Conservation (phyloP, 2,329 filamentous ascomycete genomes). For the Alternaria triticina region DNA sequence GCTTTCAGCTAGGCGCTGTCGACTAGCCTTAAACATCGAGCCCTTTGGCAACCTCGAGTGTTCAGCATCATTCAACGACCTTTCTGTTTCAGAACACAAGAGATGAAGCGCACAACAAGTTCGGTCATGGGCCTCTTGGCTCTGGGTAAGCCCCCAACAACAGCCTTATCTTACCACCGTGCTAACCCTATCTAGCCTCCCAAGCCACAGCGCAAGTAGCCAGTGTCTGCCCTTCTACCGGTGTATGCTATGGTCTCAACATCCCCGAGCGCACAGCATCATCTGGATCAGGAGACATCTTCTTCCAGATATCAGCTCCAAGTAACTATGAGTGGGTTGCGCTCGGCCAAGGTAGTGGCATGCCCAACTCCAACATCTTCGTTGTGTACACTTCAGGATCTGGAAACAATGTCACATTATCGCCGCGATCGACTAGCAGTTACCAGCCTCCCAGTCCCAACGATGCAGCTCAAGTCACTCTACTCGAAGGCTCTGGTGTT, state of each 20-base stretch:
- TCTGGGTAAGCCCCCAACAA: constrained; percentile 29
- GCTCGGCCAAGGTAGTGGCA: constrained; percentile 61
- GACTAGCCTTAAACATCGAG: background rate
- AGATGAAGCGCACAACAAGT: constrained; percentile 20
- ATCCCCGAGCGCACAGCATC: constrained; percentile 60
- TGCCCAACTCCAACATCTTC: constrained; percentile 65
- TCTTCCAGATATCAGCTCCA: constrained; percentile 63
- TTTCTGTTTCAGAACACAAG: background rate
- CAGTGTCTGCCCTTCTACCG: constrained; percentile 31
- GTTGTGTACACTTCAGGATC: constrained; percentile 61
- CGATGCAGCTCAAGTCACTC: constrained; percentile 51
- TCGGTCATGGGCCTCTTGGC: constrained; percentile 31
- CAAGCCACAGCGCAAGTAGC: constrained; percentile 39
- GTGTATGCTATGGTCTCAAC: constrained; percentile 60
- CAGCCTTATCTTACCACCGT: background rate
- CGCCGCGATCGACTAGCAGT: constrained; percentile 57
- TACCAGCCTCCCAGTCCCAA: constrained; percentile 53
- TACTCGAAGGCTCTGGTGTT: constrained; percentile 63
- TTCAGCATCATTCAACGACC: constrained; percentile 7
- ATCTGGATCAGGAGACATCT: constrained; percentile 62
- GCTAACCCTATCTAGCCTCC: constrained; percentile 33
- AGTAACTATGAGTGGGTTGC: constrained; percentile 61
- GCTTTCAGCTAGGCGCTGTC: background rate
- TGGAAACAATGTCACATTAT: constrained; percentile 64
- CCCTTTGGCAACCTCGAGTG: background rate